Percentiles rank a stretch among this genome's conserved stretches.
phyloP scores from a whole-genome alignment of 1,284 basidiomycete genomes.

The Trametes versicolor region DNA sequence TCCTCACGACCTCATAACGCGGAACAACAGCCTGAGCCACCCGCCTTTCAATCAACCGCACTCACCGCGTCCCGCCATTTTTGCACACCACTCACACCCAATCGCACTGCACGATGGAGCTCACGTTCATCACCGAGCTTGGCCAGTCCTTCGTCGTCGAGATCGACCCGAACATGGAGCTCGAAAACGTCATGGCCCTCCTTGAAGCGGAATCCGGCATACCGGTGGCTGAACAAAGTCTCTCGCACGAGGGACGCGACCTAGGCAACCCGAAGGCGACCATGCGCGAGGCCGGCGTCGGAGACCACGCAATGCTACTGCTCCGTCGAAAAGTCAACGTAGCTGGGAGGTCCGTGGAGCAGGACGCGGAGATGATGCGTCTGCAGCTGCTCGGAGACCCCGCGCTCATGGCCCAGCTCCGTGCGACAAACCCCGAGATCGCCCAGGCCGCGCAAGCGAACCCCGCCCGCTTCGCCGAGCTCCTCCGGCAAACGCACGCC shows the following conservation, averaged over 20 bases:
- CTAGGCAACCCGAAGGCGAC: conserved; percentile 72
- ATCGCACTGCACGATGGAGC: conserved; percentile 61
- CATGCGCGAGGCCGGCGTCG: conserved; percentile 69
- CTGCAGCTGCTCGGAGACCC: conserved; percentile 89
- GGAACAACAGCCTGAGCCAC: background rate
- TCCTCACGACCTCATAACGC: too few relatives aligned
- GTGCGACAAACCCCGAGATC: conserved; percentile 81
- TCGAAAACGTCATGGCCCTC: conserved; percentile 90
- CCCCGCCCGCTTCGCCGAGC: conserved; percentile 77
- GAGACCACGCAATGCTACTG: conserved; percentile 70
- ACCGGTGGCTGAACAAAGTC: conserved; percentile 73
- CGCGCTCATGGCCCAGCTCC: conserved; percentile 78
- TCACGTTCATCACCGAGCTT: conserved; percentile 85
- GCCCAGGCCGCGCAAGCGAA: conserved; percentile 76
- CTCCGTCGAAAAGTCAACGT: conserved; percentile 70
- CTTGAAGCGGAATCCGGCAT: conserved; percentile 91
- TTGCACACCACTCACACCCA: background rate
- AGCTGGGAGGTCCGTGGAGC: conserved; percentile 72
- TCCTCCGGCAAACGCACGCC: conserved; percentile 72
- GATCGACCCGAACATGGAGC: conserved; percentile 87
- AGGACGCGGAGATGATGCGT: conserved; percentile 91
- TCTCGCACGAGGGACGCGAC: conserved; percentile 72
- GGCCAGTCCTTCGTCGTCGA: conserved; percentile 83
- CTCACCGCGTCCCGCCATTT: background rate
- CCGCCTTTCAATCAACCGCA: background rate